A percentile compares a stretch with the other conserved stretches of the same genome.
These are phyloP conservation scores for Casuarina cunninghamiana DNA, from an alignment of 306 rosid species.

Conservation along the genomic window DNA sequence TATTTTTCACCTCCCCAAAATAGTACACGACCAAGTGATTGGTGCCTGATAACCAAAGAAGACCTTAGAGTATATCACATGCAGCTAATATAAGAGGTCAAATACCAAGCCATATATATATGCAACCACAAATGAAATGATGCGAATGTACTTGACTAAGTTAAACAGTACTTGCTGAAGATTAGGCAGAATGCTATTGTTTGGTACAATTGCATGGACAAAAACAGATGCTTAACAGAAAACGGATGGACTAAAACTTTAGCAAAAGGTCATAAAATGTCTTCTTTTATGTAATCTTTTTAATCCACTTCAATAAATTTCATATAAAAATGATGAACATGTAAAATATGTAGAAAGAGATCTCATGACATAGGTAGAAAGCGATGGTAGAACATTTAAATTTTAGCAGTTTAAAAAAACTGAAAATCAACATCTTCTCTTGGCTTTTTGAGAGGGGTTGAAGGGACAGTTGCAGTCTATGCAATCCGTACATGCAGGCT, in stretches of 20 bases:
- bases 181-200: not conserved
- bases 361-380: not conserved
- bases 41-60: not conserved
- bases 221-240: not conserved
- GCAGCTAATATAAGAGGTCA: not conserved
- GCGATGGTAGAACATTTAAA: too few relatives aligned
- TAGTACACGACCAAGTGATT: not conserved
- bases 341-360: not conserved
- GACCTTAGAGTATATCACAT: not conserved
- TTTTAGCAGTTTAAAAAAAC: not conserved
- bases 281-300: not conserved
- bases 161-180: not conserved
- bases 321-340: not conserved
- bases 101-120: not conserved
- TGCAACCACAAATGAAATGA: not conserved
- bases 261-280: not conserved
- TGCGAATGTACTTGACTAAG: not conserved
- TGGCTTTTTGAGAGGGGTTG: not conserved
- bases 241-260: not conserved
- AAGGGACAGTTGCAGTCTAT: not conserved
- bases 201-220: not conserved
- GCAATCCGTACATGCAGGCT: constrained; percentile 1
- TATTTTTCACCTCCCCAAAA: not conserved
- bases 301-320: not conserved
- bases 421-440: not conserved